Percentiles rank a stretch among this genome's conserved stretches.
Evolutionary conservation across 164 flowering plant genomes (phyloP).

Genomic region (Macadamia tetraphylla): DNA sequence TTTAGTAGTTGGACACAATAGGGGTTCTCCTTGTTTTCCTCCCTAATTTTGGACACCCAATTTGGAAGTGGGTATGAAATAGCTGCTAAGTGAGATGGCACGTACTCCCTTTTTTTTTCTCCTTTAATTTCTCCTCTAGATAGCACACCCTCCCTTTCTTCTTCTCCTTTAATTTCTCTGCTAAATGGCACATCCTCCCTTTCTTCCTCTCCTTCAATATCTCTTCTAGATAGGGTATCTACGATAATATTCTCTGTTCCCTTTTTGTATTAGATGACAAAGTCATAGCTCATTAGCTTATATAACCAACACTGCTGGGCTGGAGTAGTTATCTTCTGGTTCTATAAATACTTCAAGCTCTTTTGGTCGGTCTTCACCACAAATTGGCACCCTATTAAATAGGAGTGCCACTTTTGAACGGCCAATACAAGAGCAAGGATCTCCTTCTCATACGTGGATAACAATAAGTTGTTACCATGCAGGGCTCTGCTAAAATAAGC

Average conservation of each 20-base stretch:
- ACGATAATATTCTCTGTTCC: slow-evolving; percentile 4
- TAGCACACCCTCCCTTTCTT: too few relatives aligned
- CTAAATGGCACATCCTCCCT: too few relatives aligned
- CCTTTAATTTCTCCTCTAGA: too few relatives aligned
- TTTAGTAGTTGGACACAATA: too few relatives aligned
- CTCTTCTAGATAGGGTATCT: background rate
- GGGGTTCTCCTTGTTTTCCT: too few relatives aligned
- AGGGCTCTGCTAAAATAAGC: too few relatives aligned
- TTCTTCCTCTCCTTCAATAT: too few relatives aligned
- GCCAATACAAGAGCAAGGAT: too few relatives aligned
- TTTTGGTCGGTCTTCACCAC: background rate
- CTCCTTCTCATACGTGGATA: too few relatives aligned
- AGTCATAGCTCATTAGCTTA: background rate
- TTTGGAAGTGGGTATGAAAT: background rate
- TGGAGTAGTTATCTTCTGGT: background rate
- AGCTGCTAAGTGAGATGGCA: background rate
- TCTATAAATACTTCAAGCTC: background rate
- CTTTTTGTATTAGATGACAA: background rate
- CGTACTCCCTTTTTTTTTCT: too few relatives aligned
- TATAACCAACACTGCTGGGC: slow-evolving; percentile 4
- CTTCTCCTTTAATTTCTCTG: too few relatives aligned
- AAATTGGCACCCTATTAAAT: background rate
- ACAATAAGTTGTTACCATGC: too few relatives aligned
- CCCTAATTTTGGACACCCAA: background rate
- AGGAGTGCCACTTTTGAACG: background rate